Evolutionary conservation across 2,329 filamentous ascomycete species (phyloP).

Genomic region (Ophiostoma novo-ulmi): DNA sequence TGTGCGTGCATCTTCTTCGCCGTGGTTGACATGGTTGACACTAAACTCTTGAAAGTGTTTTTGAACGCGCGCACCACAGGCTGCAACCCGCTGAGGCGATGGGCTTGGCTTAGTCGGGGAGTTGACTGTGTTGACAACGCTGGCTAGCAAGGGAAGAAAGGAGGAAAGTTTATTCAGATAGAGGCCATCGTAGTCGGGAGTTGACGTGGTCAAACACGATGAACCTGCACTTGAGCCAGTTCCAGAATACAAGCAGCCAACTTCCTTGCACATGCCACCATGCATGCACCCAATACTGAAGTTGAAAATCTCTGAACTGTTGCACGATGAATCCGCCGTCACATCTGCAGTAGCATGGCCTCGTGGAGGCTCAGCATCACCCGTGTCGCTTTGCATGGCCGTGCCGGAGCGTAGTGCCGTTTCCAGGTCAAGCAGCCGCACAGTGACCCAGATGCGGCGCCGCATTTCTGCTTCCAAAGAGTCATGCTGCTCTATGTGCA

Average conservation of each 20-base stretch:
- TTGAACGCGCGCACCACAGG: conserved; percentile 37
- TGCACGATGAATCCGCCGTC: not conserved
- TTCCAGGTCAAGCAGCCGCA: conserved; percentile 31
- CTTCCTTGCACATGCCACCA: not conserved
- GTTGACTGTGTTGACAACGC: conserved; percentile 29
- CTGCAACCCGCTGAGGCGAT: conserved; percentile 37
- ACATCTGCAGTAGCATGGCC: not conserved
- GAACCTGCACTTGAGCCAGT: not conserved
- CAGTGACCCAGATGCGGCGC: conserved; percentile 29
- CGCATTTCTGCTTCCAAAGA: conserved; percentile 29
- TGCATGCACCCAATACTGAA: not conserved
- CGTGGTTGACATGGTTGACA: not conserved
- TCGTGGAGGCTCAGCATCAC: conserved; percentile 28
- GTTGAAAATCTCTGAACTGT: not conserved
- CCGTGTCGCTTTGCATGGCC: conserved; percentile 22
- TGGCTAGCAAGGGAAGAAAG: conserved; percentile 27
- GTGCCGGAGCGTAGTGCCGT: conserved; percentile 31
- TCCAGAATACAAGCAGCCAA: not conserved
- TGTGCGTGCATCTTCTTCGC: not conserved
- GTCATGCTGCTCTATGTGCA: not conserved
- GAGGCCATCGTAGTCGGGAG: conserved; percentile 25
- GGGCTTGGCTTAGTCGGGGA: conserved; percentile 28
- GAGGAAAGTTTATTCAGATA: conserved; percentile 28
- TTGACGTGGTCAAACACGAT: not conserved
- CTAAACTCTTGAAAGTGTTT: conserved; percentile 25